Evolutionary conservation across 2,329 filamentous ascomycete genomes (phyloP).

Genomic region (Colletotrichum musae): DNA sequence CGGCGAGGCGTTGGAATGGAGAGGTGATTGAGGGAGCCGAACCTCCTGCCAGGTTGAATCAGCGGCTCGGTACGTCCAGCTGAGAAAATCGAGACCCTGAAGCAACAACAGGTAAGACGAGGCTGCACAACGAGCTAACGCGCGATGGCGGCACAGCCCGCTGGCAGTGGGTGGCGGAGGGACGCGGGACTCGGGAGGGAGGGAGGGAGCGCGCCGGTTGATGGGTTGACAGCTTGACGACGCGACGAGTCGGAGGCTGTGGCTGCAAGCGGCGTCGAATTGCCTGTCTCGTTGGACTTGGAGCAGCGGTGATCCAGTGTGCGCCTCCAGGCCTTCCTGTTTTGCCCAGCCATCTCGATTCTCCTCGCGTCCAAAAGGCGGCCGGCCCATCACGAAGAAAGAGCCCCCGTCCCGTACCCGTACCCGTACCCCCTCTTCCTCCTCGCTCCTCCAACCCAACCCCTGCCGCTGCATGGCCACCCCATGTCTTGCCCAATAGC

Average conservation of each 20-base stretch:
- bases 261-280: background rate
- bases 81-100: background rate
- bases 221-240: constrained; percentile 6
- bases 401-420: too few species aligned
- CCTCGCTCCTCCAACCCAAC: background rate
- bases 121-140: constrained; percentile 32
- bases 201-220: background rate
- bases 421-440: too few species aligned
- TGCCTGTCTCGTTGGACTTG: too few species aligned
- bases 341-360: constrained; percentile 26
- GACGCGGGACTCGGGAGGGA: background rate
- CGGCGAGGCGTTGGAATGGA: constrained; percentile 9
- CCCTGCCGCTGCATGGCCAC: constrained; percentile 29
- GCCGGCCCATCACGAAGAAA: background rate
- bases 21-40: constrained; percentile 17
- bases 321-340: background rate
- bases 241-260: background rate
- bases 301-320: too few species aligned
- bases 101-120: constrained; percentile 17
- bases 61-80: background rate
- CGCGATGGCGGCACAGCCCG: constrained; percentile 28
- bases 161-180: constrained; percentile 1
- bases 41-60: constrained; percentile 19
- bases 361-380: background rate
- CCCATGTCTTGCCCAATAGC: constrained; percentile 38